Percentiles rank a stretch among this genome's conserved stretches.
Conservation (phyloP, 73 alveolate species). For the Loxodes magnus region DNA sequence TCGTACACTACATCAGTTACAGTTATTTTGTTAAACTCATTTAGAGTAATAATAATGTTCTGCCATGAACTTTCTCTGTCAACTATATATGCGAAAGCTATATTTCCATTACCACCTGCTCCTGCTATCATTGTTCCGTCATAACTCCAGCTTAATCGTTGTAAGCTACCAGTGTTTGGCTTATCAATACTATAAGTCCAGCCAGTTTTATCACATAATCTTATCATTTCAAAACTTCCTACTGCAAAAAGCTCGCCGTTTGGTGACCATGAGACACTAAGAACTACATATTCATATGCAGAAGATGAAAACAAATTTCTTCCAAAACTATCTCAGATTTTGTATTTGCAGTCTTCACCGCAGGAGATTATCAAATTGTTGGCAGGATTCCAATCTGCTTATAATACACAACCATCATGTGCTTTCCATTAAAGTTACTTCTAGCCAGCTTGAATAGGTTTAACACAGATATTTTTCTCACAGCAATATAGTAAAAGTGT, state of each 20-base stretch:
- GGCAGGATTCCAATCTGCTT: conserved; percentile 94
- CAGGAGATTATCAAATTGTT: conserved; percentile 79
- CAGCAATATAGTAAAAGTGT: conserved; percentile 67
- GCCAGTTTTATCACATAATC: conserved; percentile 98
- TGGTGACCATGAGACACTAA: conserved; percentile 95
- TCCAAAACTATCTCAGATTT: conserved; percentile 96
- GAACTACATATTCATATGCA: conserved; percentile 94
- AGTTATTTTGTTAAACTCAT: conserved; percentile 86
- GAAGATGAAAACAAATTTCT: conserved; percentile 86
- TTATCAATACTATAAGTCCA: conserved; percentile 94
- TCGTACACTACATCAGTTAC: conserved; percentile 92
- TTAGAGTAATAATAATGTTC: conserved; percentile 83
- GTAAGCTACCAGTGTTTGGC: conserved; percentile 70
- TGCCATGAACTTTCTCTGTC: conserved; percentile 88
- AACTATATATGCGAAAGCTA: conserved; percentile 68
- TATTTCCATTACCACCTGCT: conserved; percentile 97
- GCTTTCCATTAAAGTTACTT: conserved; percentile 89
- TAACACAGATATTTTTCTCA: conserved; percentile 70
- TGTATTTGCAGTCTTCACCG: conserved; percentile 96
- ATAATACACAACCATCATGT: conserved; percentile 86
- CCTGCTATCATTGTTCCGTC: conserved; percentile 96
- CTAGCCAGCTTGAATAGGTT: conserved; percentile 83
- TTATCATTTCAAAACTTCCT: conserved; percentile 81
- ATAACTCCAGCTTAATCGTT: conserved; percentile 79
- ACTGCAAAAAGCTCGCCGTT: conserved; percentile 57